Evolutionary conservation across 2,329 filamentous ascomycete species (phyloP).

Genomic region (Penicillium paneum): DNA sequence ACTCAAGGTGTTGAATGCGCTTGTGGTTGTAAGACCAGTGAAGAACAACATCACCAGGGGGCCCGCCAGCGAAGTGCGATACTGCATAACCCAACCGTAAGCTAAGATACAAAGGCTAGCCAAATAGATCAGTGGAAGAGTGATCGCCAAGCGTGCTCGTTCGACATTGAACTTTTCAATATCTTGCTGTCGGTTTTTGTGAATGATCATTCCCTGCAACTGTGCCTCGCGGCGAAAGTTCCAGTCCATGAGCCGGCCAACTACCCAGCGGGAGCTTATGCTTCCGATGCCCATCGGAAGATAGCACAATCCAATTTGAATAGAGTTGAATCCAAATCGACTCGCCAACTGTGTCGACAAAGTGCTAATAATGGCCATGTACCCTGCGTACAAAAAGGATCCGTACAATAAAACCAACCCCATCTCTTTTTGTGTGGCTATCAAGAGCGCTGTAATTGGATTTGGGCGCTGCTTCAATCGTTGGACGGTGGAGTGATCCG

Average conservation of each 20-base stretch:
- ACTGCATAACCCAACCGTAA: slow-evolving; percentile 41
- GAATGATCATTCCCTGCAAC: slow-evolving; percentile 46
- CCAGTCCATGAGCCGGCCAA: slow-evolving; percentile 57
- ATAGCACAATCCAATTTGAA: slow-evolving; percentile 26
- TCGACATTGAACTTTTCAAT: slow-evolving; percentile 54
- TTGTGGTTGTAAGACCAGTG: slow-evolving; percentile 31
- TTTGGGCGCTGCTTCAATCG: slow-evolving; percentile 15
- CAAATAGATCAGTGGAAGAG: slow-evolving; percentile 31
- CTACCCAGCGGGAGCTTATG: slow-evolving; percentile 29
- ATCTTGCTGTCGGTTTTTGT: slow-evolving; percentile 48
- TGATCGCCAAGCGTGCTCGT: slow-evolving; percentile 34
- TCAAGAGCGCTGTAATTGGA: slow-evolving; percentile 25
- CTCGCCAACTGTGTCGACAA: slow-evolving; percentile 43
- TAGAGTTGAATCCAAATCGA: slow-evolving; percentile 20
- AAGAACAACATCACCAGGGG: slow-evolving; percentile 37
- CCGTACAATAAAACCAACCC: slow-evolving; percentile 35
- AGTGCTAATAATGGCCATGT: slow-evolving; percentile 44
- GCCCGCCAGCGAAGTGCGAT: slow-evolving; percentile 30
- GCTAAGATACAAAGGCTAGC: slow-evolving; percentile 27
- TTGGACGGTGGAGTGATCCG: slow-evolving; percentile 13
- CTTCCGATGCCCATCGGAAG: slow-evolving; percentile 20
- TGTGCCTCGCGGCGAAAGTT: slow-evolving; percentile 65
- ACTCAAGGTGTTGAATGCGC: slow-evolving; percentile 40
- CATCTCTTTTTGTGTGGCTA: slow-evolving; percentile 35
- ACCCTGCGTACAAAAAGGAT: slow-evolving; percentile 44